These are phyloP conservation scores for Backusella mclennaniae DNA, from an alignment of 192 early-diverging fungal species.

Conservation along the genomic window DNA sequence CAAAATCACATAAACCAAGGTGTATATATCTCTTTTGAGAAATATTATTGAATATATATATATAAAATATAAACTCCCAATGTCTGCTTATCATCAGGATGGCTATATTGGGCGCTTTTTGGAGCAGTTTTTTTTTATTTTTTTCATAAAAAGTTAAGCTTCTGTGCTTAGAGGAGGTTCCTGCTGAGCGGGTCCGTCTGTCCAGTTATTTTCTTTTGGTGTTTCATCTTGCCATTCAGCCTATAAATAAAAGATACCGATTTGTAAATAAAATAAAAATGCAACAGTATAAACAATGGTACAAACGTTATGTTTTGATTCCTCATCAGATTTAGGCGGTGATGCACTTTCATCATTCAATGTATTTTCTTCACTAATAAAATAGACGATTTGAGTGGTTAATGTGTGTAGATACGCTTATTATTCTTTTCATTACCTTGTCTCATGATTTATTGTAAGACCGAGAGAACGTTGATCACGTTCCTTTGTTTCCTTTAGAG, in stretches of 20 bases:
- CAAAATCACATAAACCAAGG: neutral
- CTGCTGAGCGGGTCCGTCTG: neutral
- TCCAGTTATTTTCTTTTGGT: neutral
- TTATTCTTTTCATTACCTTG: neutral
- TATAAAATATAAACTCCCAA: neutral
- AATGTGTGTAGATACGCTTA: neutral
- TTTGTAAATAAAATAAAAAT: neutral
- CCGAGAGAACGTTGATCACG: slow-evolving; percentile 43
- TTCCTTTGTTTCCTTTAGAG: slow-evolving; percentile 24
- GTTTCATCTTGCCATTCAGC: neutral
- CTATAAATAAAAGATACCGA: neutral
- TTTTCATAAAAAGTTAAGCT: neutral
- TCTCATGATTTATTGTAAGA: slow-evolving; percentile 44
- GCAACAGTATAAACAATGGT: neutral
- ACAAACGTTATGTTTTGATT: neutral
- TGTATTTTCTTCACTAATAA: neutral
- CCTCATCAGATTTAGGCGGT: neutral
- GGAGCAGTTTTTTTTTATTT: neutral
- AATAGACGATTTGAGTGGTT: neutral
- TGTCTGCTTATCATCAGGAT: neutral
- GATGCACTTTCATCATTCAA: neutral
- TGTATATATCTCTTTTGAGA: neutral
- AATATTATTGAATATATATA: neutral
- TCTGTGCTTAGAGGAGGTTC: neutral
- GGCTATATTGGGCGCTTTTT: neutral